Conservation (phyloP, 805 yeast species). For the Candida chilensis region DNA sequence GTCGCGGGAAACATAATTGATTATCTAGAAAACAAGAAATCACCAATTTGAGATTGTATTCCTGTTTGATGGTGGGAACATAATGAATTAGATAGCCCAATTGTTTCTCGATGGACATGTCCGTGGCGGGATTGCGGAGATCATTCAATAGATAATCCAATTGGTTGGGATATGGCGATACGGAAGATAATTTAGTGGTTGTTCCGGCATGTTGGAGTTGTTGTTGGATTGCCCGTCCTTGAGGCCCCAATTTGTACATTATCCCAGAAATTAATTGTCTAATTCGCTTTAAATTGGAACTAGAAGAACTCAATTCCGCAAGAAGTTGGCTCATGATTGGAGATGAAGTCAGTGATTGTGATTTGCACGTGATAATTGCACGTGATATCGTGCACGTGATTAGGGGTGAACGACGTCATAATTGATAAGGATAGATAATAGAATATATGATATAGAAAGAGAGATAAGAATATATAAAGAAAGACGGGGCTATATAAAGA, state of each 20-base stretch:
- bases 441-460: too few relatives aligned
- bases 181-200: background rate
- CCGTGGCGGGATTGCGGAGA: slow-evolving; percentile 25
- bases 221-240: slow-evolving; percentile 10
- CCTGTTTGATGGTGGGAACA: slow-evolving; percentile 38
- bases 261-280: too few relatives aligned
- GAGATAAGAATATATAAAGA: too few relatives aligned
- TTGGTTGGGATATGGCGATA: slow-evolving; percentile 23
- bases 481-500: too few relatives aligned
- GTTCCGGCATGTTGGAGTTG: slow-evolving; percentile 3
- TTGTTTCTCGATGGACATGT: slow-evolving; percentile 17
- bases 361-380: too few relatives aligned
- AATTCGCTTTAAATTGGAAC: too few relatives aligned
- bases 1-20: slow-evolving; percentile 23
- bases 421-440: too few relatives aligned
- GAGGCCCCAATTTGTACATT: slow-evolving; percentile 10
- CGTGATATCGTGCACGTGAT: too few relatives aligned
- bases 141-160: slow-evolving; percentile 38
- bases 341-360: too few relatives aligned
- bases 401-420: too few relatives aligned
- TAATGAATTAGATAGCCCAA: slow-evolving; percentile 42
- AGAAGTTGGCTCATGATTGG: too few relatives aligned
- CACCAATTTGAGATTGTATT: slow-evolving; percentile 33
- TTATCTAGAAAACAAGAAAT: slow-evolving; percentile 34
- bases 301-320: too few relatives aligned